Conservation (phyloP, 225 moss, liverwort and hornwort genomes). For the Marchantia paleacea region DNA sequence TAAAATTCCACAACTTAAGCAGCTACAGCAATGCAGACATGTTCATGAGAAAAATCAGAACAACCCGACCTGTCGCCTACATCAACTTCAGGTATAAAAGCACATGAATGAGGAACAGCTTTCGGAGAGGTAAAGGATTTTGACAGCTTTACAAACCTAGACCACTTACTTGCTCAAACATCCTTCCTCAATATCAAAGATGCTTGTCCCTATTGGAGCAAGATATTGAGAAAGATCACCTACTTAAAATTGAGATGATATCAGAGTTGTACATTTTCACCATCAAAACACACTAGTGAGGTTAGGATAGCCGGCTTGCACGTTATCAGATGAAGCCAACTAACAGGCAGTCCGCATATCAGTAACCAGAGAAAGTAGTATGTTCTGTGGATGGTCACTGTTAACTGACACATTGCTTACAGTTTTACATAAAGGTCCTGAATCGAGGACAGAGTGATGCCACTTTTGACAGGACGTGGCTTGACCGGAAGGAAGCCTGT, state of each 20-base stretch:
- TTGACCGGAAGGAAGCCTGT: conserved; percentile 5
- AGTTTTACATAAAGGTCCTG: conserved; percentile 14
- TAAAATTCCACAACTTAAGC: conserved; percentile 5
- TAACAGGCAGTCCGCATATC: conserved; percentile 16
- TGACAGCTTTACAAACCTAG: conserved; percentile 25
- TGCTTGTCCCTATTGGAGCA: conserved; percentile 12
- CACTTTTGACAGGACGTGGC: conserved; percentile 9
- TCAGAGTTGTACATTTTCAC: conserved; percentile 21
- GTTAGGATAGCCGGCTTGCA: conserved; percentile 21
- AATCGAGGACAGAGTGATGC: conserved; percentile 17
- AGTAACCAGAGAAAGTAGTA: conserved; percentile 8
- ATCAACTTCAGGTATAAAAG: conserved; percentile 10
- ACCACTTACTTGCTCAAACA: conserved; percentile 24
- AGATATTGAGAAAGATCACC: conserved; percentile 17
- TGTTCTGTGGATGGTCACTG: conserved; percentile 20
- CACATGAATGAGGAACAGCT: conserved; percentile 3
- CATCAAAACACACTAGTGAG: conserved; percentile 26
- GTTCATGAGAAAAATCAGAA: not conserved
- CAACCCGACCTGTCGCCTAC: conserved; percentile 9
- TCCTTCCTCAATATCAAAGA: conserved; percentile 10
- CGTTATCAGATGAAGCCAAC: conserved; percentile 14
- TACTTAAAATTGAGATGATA: conserved; percentile 18
- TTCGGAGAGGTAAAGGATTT: not conserved
- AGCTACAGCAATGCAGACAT: conserved; percentile 1
- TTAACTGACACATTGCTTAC: conserved; percentile 15